Evolutionary conservation across 352 stramenopile genomes (phyloP).

Genomic region (Phytophthora brassicae): DNA sequence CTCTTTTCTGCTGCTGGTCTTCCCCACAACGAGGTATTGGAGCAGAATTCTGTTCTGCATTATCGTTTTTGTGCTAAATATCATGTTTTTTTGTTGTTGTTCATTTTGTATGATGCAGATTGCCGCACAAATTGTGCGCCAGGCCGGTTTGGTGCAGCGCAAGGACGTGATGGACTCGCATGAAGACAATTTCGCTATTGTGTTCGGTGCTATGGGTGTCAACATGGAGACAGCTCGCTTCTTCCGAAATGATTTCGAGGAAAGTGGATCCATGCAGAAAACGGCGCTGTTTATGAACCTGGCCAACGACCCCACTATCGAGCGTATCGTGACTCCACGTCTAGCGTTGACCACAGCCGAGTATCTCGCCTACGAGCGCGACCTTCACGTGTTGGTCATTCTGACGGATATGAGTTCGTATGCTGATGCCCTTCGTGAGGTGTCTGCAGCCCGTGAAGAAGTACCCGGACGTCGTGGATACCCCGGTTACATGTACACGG

Average conservation of each 20-base stretch:
- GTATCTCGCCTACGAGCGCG: slow-evolving; percentile 99
- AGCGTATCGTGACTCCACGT: slow-evolving; percentile 99
- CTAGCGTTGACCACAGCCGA: slow-evolving; percentile 98
- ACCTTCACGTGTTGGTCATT: slow-evolving; percentile 99
- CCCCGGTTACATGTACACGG: slow-evolving; percentile 99
- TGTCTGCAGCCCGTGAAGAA: slow-evolving; percentile 94
- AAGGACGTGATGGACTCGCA: slow-evolving; percentile 98
- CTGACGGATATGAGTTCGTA: slow-evolving; percentile 99
- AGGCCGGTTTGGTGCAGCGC: slow-evolving; percentile 97
- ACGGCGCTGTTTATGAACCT: slow-evolving; percentile 99
- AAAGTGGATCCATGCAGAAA: slow-evolving; percentile 97
- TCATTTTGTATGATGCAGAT: slow-evolving; percentile 60
- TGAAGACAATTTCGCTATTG: slow-evolving; percentile 99
- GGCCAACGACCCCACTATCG: slow-evolving; percentile 99
- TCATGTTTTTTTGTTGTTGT: neutral
- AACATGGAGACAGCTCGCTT: slow-evolving; percentile 99
- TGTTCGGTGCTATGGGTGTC: slow-evolving; percentile 99
- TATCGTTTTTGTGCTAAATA: too few species aligned
- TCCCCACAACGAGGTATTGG: slow-evolving; percentile 95
- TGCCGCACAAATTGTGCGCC: slow-evolving; percentile 98
- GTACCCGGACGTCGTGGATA: slow-evolving; percentile 98
- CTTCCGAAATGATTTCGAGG: slow-evolving; percentile 98
- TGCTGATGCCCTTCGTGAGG: slow-evolving; percentile 96
- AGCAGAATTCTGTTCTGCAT: too few species aligned
- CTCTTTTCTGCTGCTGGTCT: slow-evolving; percentile 98